Conservation (phyloP, 2,329 filamentous ascomycete species). For the Fusarium proliferatum region DNA sequence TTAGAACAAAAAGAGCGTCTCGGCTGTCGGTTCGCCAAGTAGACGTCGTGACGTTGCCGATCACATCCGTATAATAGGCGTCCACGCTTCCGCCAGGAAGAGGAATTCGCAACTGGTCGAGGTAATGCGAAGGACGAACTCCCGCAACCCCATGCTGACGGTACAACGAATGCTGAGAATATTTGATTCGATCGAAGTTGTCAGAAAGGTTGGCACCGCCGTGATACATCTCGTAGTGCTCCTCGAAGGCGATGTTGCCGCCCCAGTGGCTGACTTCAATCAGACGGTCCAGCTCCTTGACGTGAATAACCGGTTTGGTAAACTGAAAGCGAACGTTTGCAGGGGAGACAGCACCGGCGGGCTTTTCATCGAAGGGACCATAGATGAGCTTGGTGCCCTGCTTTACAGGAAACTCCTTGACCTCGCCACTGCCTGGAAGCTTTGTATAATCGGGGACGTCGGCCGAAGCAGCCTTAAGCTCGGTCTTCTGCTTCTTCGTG, state of each 20-base stretch:
- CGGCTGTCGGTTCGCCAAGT: constrained; percentile 81
- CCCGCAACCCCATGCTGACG: constrained; percentile 52
- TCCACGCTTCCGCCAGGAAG: constrained; percentile 83
- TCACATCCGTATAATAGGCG: constrained; percentile 94
- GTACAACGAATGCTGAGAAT: constrained; percentile 78
- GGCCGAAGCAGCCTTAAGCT: constrained; percentile 84
- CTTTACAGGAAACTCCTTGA: constrained; percentile 77
- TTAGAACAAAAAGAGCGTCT: constrained; percentile 87
- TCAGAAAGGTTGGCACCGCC: constrained; percentile 81
- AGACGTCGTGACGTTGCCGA: constrained; percentile 96
- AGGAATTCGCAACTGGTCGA: constrained; percentile 85
- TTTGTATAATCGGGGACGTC: constrained; percentile 88
- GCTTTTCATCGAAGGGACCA: constrained; percentile 84
- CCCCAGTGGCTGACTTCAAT: constrained; percentile 98
- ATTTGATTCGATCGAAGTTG: constrained; percentile 81
- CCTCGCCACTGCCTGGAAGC: constrained; percentile 69
- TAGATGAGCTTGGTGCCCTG: constrained; percentile 89
- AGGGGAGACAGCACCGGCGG: constrained; percentile 79
- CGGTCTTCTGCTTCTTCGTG: constrained; percentile 95
- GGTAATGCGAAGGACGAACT: constrained; percentile 74
- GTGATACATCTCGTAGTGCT: constrained; percentile 90
- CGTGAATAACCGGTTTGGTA: constrained; percentile 88
- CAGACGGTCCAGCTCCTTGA: constrained; percentile 84
- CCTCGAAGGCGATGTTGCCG: constrained; percentile 94
- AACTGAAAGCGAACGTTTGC: constrained; percentile 92